Evolutionary conservation across 2,329 filamentous ascomycete genomes (phyloP).

Genomic region (Aureobasidium uvarum): DNA sequence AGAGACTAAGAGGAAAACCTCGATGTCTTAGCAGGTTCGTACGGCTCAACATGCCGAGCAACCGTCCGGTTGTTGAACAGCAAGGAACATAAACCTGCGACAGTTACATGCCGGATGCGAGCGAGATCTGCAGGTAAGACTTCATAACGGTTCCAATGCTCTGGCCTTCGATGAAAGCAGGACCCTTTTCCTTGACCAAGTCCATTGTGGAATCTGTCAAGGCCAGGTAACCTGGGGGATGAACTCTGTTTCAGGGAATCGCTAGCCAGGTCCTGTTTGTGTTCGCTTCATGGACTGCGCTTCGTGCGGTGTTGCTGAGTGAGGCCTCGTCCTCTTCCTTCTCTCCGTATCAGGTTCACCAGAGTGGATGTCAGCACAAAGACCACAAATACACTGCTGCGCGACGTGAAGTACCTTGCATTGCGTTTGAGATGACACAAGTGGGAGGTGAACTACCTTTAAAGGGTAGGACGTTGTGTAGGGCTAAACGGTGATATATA

Average conservation of each 20-base stretch:
- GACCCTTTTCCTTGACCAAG: not conserved
- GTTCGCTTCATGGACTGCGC: not conserved
- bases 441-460: not conserved
- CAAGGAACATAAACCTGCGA: not conserved
- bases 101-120: not conserved
- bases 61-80: not conserved
- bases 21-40: not conserved
- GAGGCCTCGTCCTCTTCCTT: too few species aligned
- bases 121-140: not conserved
- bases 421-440: not conserved
- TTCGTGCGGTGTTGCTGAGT: too few species aligned
- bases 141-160: not conserved
- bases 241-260: not conserved
- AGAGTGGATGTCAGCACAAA: not conserved
- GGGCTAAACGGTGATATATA: conserved; percentile 7
- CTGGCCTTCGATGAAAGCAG: not conserved
- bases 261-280: too few species aligned
- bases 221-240: conserved; percentile 11
- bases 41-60: not conserved
- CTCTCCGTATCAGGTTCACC: too few species aligned
- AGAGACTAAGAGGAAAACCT: not conserved
- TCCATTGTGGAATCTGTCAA: not conserved
- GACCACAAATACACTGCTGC: not conserved
- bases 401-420: not conserved
- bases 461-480: conserved; percentile 1